Evolutionary conservation across 2,329 filamentous ascomycete genomes (phyloP), one percentile per base, ranked within the genome.

Genomic region (Uncinocarpus reesii): DNA sequence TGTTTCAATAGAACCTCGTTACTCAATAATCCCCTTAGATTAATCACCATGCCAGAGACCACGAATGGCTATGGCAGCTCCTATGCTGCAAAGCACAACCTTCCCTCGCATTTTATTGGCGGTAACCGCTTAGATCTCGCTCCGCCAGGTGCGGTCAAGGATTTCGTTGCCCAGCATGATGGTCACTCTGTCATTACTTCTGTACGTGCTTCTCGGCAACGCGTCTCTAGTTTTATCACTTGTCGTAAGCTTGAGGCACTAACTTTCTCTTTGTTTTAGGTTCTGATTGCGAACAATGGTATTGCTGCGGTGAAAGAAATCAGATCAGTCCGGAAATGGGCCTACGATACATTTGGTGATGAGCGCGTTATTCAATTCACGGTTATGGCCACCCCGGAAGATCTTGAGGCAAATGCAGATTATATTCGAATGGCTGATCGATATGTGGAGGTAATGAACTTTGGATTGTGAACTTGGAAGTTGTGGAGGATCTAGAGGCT

Each of bases 351-450:
- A 6, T 98, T 98, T 66, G 90, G 92, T 72, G 89, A 98, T 71
- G 92, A 98, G 76, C 81, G 85, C 63, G 92, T 90, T 60, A 95
- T 98, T 65, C 89, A 96, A 66, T 98, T 98, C 74, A 98, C 92
- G 55, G 92, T 98, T 66, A 98, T 98, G 92, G 92, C 92, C 59
- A 98, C 92, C 32, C 92, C 92, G 42, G 92, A 98, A 72, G 92
- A 98, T 82, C 71, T 98, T 65, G 81, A 84, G 66, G 92, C 92
- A 66, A 98, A 98, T 68, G 92, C 92, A 58, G 92, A 98, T 71
- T 98, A 98, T 73, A 98, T 98, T 67, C 81, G 92, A 66, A 96
- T 98, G 92, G 92, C 92, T 28, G 92, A 98, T 71, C 87, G 95
- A 77, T 98, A 98, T 68, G 92, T 98, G 60, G 92, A 98, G 73